Evolutionary conservation across 305 asterid species (phyloP), one percentile per base, ranked within the genome.

Genomic region (Fraxinus paxiana): DNA sequence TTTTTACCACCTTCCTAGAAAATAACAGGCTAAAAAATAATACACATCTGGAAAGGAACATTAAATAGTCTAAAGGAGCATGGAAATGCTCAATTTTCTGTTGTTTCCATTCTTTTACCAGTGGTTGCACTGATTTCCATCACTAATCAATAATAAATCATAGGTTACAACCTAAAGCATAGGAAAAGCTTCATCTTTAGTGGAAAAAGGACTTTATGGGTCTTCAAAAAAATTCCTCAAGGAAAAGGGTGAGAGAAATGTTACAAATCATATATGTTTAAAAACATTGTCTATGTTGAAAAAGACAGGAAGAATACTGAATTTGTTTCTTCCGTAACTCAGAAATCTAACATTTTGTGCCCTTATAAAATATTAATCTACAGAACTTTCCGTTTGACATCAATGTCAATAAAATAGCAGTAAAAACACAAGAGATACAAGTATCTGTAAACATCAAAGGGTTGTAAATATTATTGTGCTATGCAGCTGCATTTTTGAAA

Each of bases 371-470:
- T 63, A 8, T 63, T 8, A 63, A 9, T 22, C 13, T 22, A 63
- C 34, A 24, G n/a, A 9, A 24, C 17, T 63, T 63, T 26, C 34
- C 8, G 72, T 22, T 61, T 61, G 70, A 26, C 31, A 74, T 26
- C 34, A 33, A 46, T 43, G 38, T 51, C 28, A 31, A 59, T 13
- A 77, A 24, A 51, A 1, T 56, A 70, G 71, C 28, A 70, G 7
- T 26, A 82, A 77, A 46, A 77, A 67, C 43, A 26, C 75, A 10
- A 13, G 22, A 70, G 24, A 79, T 12, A 70, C 41, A 48, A 67
- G 59, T 17, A 26, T 33, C 22, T 15, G 37, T 30, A 30, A 79
- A 79, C 75, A 24, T 34, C 67, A 80, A 80, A 8, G 41, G 80
- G 54, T 70, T 34, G 48, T 54, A 34, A 69, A 30, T 35, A 33